Conservation (phyloP, 1,284 basidiomycete species). For the Phaffia rhodozyma region DNA sequence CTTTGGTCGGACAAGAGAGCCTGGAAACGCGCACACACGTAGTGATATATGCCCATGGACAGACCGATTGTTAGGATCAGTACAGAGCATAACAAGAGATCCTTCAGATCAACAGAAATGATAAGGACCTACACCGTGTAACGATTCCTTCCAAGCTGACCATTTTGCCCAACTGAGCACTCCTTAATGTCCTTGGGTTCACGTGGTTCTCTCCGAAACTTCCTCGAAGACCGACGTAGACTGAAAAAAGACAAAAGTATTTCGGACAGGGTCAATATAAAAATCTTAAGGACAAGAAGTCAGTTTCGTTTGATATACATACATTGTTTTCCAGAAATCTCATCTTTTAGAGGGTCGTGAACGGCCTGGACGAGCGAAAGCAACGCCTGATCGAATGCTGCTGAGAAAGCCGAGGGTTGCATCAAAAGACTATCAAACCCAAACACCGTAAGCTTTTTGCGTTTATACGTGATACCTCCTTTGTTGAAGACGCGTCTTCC, state of each 20-base stretch:
- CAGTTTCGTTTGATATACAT: constrained; percentile 15
- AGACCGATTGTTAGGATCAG: neutral
- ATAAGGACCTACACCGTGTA: constrained; percentile 57
- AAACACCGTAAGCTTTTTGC: neutral
- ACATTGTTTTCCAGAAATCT: constrained; percentile 61
- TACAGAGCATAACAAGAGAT: neutral
- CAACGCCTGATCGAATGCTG: constrained; percentile 82
- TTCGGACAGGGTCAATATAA: neutral
- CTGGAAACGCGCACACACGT: constrained; percentile 25
- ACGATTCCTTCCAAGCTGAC: constrained; percentile 97
- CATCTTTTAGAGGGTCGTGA: constrained; percentile 70
- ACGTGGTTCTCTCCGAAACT: constrained; percentile 99
- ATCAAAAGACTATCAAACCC: constrained; percentile 55
- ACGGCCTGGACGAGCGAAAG: constrained; percentile 59
- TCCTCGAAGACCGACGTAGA: constrained; percentile 85
- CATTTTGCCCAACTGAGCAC: constrained; percentile 86
- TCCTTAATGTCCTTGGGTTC: constrained; percentile 82
- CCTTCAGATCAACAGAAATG: neutral
- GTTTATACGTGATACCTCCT: no score
- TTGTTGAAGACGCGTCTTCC: neutral
- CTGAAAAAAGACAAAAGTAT: constrained; percentile 20
- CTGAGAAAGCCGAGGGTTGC: constrained; percentile 77
- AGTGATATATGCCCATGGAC: neutral
- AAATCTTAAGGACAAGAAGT: neutral
- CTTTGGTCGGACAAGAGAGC: constrained; percentile 93